Conservation (phyloP, 2,329 filamentous ascomycete genomes). For the Colletotrichum cereale region DNA sequence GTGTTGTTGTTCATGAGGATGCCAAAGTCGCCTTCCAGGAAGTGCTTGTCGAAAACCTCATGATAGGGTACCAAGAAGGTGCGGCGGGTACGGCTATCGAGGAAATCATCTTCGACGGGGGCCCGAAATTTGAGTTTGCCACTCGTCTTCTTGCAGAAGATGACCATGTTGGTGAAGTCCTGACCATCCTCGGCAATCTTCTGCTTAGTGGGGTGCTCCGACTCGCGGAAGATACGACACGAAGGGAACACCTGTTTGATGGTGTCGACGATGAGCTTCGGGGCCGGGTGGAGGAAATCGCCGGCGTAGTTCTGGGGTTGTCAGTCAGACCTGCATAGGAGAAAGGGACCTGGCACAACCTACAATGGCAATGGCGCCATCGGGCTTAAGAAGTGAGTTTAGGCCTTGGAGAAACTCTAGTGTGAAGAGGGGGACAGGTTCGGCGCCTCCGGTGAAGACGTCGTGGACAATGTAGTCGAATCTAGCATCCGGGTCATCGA, state of each 20-base stretch:
- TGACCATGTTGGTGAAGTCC: conserved; percentile 96
- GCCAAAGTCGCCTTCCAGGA: conserved; percentile 59
- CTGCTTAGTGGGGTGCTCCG: conserved; percentile 63
- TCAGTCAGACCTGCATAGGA: conserved; percentile 37
- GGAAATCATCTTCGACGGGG: conserved; percentile 73
- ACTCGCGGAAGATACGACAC: conserved; percentile 92
- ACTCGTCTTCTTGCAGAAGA: conserved; percentile 84
- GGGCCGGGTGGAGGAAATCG: conserved; percentile 82
- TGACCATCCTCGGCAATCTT: conserved; percentile 61
- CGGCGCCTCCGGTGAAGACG: conserved; percentile 96
- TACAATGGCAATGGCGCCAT: conserved; percentile 90
- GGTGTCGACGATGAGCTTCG: conserved; percentile 84
- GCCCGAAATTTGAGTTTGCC: conserved; percentile 73
- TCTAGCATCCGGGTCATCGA: conserved; percentile 56
- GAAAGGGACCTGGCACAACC: conserved; percentile 50
- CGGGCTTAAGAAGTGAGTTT: conserved; percentile 76
- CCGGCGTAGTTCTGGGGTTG: conserved; percentile 87
- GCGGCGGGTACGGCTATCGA: conserved; percentile 78
- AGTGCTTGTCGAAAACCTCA: conserved; percentile 71
- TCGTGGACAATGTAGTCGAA: conserved; percentile 98
- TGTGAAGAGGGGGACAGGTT: conserved; percentile 90
- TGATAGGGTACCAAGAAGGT: conserved; percentile 79
- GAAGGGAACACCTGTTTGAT: conserved; percentile 86
- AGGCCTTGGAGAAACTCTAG: conserved; percentile 83
- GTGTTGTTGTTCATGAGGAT: conserved; percentile 75